Evolutionary conservation across 192 early-diverging fungal genomes (phyloP).

Genomic region (Coemansia sp.): DNA sequence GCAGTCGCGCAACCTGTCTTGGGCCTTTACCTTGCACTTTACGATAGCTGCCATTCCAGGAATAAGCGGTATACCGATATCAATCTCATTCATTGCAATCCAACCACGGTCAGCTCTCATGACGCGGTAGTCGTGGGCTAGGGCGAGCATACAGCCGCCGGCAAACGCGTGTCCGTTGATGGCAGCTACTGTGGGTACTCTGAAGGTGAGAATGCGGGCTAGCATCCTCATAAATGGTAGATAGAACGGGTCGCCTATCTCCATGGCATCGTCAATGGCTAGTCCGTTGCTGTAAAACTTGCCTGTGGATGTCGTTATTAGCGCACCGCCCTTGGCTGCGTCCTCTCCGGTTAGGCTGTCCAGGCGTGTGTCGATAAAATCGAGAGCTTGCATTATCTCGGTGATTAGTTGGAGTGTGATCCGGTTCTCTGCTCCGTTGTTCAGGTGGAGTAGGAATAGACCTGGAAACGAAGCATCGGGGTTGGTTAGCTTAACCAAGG

Average conservation of each 20-base stretch:
- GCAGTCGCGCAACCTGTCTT: conserved; percentile 63
- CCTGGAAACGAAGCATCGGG: conserved; percentile 38
- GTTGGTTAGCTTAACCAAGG: conserved; percentile 43
- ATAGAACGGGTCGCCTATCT: conserved; percentile 56
- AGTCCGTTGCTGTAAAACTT: conserved; percentile 80
- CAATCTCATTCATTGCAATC: conserved; percentile 80
- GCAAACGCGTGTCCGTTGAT: conserved; percentile 83
- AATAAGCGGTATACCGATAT: conserved; percentile 66
- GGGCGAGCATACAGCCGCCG: conserved; percentile 68
- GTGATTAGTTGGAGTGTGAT: conserved; percentile 63
- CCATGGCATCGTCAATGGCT: conserved; percentile 57
- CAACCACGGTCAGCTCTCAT: conserved; percentile 76
- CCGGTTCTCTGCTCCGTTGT: conserved; percentile 67
- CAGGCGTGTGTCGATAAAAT: conserved; percentile 57
- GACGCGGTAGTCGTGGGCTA: conserved; percentile 69
- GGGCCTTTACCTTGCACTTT: conserved; percentile 62
- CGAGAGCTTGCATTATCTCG: conserved; percentile 63
- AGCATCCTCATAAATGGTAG: conserved; percentile 61
- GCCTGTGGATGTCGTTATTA: conserved; percentile 65
- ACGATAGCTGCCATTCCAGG: conserved; percentile 73
- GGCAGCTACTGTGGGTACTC: conserved; percentile 73
- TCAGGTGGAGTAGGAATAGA: conserved; percentile 67
- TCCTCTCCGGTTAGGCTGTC: conserved; percentile 46
- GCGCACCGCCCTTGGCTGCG: conserved; percentile 52
- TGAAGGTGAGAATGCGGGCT: conserved; percentile 64